Percentiles rank a stretch among this genome's conserved stretches.
Evolutionary conservation across 345 rosid genomes (phyloP).

Genomic region (Brassica cretica): DNA sequence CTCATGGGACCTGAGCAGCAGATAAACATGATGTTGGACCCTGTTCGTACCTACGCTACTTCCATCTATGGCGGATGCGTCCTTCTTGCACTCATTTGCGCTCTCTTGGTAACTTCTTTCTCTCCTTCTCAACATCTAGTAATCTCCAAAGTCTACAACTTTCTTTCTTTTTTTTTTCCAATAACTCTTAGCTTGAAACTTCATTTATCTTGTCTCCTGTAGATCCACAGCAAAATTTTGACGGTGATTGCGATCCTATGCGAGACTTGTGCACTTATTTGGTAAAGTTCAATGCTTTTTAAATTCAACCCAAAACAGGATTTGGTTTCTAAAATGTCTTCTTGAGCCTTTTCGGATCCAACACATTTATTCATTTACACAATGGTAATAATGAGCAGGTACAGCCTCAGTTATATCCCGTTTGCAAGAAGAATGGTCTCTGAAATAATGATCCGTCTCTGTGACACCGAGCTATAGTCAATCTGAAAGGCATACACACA

Average conservation of each 20-base stretch:
- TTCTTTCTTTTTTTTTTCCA: background rate
- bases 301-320: background rate
- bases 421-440: slow-evolving; percentile 86
- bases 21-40: slow-evolving; percentile 85
- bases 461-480: slow-evolving; percentile 76
- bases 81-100: slow-evolving; percentile 71
- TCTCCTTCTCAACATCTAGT: background rate
- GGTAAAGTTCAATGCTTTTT: slow-evolving; percentile 53
- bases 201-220: slow-evolving; percentile 33
- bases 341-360: slow-evolving; percentile 14
- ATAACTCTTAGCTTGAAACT: background rate
- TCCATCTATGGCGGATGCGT: slow-evolving; percentile 74
- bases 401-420: slow-evolving; percentile 84
- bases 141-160: background rate
- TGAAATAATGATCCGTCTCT: slow-evolving; percentile 68
- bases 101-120: slow-evolving; percentile 68
- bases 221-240: slow-evolving; percentile 82
- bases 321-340: background rate
- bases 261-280: slow-evolving; percentile 83
- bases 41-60: slow-evolving; percentile 72
- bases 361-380: slow-evolving; percentile 29
- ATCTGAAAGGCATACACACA: background rate
- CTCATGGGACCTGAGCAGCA: slow-evolving; percentile 79
- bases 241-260: slow-evolving; percentile 73
- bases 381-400: slow-evolving; percentile 55